These are phyloP conservation scores for Ogataea kodamae DNA, from an alignment of 805 yeast species.

Conservation along the genomic window DNA sequence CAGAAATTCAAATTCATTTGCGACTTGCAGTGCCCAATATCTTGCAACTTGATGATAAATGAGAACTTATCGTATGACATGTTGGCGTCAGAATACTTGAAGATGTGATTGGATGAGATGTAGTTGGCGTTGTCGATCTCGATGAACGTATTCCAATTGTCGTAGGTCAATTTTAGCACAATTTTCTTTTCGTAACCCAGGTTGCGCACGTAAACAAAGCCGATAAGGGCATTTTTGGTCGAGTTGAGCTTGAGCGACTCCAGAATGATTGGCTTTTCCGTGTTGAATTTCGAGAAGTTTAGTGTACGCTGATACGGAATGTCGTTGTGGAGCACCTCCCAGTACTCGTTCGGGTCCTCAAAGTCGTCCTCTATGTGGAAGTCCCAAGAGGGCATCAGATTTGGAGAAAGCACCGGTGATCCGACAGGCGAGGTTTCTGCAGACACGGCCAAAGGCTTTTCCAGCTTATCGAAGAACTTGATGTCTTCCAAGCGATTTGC, in stretches of 20 bases:
- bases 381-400: constrained; percentile 23
- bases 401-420: constrained; percentile 19
- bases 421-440: constrained; percentile 48
- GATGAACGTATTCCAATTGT: constrained; percentile 41
- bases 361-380: constrained; percentile 29
- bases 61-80: constrained; percentile 41
- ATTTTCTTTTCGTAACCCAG: constrained; percentile 38
- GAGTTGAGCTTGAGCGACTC: constrained; percentile 38
- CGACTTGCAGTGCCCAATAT: constrained; percentile 25
- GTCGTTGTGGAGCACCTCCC: constrained; percentile 32
- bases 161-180: constrained; percentile 45
- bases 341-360: constrained; percentile 19
- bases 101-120: constrained; percentile 36
- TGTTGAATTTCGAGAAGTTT: constrained; percentile 32
- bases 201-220: constrained; percentile 39
- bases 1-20: constrained; percentile 37
- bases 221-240: constrained; percentile 41
- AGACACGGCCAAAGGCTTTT: constrained; percentile 63
- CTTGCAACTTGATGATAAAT: constrained; percentile 44
- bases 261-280: constrained; percentile 29
- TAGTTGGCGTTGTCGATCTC: constrained; percentile 34
- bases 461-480: constrained; percentile 59
- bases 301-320: constrained; percentile 29
- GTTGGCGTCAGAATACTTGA: constrained; percentile 36
- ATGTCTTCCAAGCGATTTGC: constrained; percentile 58